Evolutionary conservation across 495 filamentous ascomycete genomes (phyloP).

Genomic region (Neurospora sp.): DNA sequence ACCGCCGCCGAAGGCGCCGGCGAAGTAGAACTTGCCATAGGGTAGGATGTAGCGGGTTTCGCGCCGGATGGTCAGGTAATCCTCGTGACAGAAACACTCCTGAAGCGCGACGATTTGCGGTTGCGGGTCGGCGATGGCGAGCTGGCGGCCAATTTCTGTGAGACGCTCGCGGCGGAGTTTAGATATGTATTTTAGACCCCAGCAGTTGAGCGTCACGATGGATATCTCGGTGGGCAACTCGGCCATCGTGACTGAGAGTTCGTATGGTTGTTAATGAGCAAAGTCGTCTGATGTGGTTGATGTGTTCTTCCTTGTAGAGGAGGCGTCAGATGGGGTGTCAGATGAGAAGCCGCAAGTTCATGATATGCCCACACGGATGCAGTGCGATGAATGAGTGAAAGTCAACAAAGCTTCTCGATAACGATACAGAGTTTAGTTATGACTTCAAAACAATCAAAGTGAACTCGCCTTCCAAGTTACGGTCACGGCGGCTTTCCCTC

Average conservation of each 20-base stretch:
- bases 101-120: slow-evolving; percentile 88
- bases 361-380: neutral
- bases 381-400: neutral
- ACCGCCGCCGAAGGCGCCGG: slow-evolving; percentile 80
- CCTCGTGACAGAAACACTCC: slow-evolving; percentile 89
- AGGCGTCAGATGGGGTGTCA: neutral
- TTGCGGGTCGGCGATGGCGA: slow-evolving; percentile 53
- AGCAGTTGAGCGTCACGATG: slow-evolving; percentile 85
- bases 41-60: slow-evolving; percentile 72
- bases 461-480: neutral
- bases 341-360: neutral
- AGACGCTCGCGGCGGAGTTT: slow-evolving; percentile 71
- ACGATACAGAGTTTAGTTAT: neutral
- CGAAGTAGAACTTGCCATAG: slow-evolving; percentile 87
- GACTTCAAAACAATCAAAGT: neutral
- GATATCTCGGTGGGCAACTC: slow-evolving; percentile 46
- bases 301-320: neutral
- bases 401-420: neutral
- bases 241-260: slow-evolving; percentile 16
- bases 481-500: neutral
- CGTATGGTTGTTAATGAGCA: neutral
- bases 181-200: slow-evolving; percentile 86
- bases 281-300: neutral
- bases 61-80: slow-evolving; percentile 72
- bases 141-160: slow-evolving; percentile 66